Conservation (phyloP, 495 filamentous ascomycete species). For the Neurospora hispaniola region DNA sequence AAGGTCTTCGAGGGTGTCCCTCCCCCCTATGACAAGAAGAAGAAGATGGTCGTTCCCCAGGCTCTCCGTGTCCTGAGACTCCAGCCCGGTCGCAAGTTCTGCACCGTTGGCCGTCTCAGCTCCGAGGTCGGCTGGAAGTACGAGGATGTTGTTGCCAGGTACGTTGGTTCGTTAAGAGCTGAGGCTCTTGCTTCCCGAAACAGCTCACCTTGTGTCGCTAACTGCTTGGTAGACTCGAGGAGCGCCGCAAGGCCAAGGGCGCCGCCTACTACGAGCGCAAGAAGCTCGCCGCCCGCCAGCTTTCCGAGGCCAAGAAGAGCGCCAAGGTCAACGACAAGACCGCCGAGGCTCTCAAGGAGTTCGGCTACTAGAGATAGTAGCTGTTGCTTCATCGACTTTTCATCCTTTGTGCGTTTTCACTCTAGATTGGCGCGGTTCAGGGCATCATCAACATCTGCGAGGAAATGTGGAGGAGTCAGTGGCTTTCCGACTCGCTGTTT, state of each 20-base stretch:
- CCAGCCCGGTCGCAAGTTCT: slow-evolving; percentile 98
- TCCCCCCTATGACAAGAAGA: slow-evolving; percentile 98
- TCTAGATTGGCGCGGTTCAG: slow-evolving; percentile 34
- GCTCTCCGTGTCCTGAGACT: slow-evolving; percentile 87
- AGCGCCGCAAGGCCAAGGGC: slow-evolving; percentile 98
- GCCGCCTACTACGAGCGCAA: slow-evolving; percentile 99
- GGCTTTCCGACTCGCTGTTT: slow-evolving; percentile 26
- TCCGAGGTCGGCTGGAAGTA: slow-evolving; percentile 99
- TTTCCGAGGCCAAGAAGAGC: slow-evolving; percentile 82
- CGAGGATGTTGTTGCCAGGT: slow-evolving; percentile 96
- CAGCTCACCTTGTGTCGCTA: slow-evolving; percentile 22
- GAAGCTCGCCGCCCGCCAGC: slow-evolving; percentile 84
- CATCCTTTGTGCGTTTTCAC: slow-evolving; percentile 29
- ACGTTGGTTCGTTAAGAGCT: slow-evolving; percentile 29
- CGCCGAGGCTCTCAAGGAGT: slow-evolving; percentile 41
- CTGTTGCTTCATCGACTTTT: slow-evolving; percentile 11
- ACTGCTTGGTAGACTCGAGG: slow-evolving; percentile 70
- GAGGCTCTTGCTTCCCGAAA: neutral
- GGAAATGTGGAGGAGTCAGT: slow-evolving; percentile 25
- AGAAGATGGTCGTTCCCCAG: slow-evolving; percentile 98
- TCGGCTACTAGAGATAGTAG: slow-evolving; percentile 41
- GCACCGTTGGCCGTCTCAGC: slow-evolving; percentile 92
- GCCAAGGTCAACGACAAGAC: slow-evolving; percentile 71
- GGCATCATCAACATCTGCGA: slow-evolving; percentile 32
- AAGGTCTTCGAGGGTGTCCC: slow-evolving; percentile 99